These are phyloP conservation scores for Exophiala calicioides DNA, from an alignment of 2,329 filamentous ascomycete genomes.

Conservation along the genomic window DNA sequence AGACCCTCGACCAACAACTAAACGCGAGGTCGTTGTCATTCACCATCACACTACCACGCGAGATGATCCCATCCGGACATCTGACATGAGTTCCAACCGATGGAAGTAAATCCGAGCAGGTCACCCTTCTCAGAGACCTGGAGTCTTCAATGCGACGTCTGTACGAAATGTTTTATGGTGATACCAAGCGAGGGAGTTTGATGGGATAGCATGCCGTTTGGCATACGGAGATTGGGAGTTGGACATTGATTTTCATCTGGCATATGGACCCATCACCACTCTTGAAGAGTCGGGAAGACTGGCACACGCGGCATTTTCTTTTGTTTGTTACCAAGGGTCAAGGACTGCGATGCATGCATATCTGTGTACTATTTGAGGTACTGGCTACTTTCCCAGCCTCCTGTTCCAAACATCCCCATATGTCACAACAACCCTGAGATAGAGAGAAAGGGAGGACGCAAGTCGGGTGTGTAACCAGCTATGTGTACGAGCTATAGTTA, in stretches of 20 bases:
- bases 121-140: background rate
- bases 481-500: constrained; percentile 3
- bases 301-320: constrained; percentile 10
- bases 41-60: constrained; percentile 25
- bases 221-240: constrained; percentile 5
- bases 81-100: constrained; percentile 25
- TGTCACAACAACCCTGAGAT: constrained; percentile 16
- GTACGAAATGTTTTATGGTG: constrained; percentile 15
- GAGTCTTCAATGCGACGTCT: constrained; percentile 3
- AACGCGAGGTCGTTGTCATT: constrained; percentile 25
- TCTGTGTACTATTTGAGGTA: constrained; percentile 4
- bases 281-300: constrained; percentile 12
- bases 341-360: constrained; percentile 5
- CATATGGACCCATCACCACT: constrained; percentile 9
- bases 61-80: constrained; percentile 20
- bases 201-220: background rate
- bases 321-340: constrained; percentile 7
- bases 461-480: constrained; percentile 18
- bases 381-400: constrained; percentile 23
- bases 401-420: background rate
- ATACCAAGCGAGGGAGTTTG: constrained; percentile 25
- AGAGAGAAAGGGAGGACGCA: constrained; percentile 23
- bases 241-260: background rate
- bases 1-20: constrained; percentile 21
- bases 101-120: constrained; percentile 23